Conservation (phyloP, 495 filamentous ascomycete genomes). For the Aspergillus ostianus region DNA sequence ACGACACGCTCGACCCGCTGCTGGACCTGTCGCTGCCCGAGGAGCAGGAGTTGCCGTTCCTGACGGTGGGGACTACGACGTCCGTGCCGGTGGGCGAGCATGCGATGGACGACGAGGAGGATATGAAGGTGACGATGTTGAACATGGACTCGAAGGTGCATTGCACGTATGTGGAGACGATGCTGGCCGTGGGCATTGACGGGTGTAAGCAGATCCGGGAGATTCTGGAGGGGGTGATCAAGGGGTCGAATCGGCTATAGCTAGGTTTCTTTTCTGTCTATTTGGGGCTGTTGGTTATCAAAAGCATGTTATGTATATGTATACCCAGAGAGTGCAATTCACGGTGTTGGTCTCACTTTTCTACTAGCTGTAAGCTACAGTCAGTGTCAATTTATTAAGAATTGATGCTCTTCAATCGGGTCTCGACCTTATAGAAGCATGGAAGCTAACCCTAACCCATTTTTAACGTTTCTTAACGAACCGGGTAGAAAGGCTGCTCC, state of each 20-base stretch:
- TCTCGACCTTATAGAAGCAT: too few species aligned
- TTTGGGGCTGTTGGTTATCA: conserved; percentile 7
- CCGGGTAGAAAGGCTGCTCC: too few species aligned
- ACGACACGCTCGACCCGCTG: conserved; percentile 78
- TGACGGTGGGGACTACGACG: conserved; percentile 82
- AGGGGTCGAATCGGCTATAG: conserved; percentile 29
- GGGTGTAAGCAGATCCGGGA: conserved; percentile 84
- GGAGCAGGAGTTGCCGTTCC: conserved; percentile 83
- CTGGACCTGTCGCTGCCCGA: conserved; percentile 84
- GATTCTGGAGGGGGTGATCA: conserved; percentile 62
- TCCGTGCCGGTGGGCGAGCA: conserved; percentile 38
- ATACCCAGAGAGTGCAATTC: conserved; percentile 17
- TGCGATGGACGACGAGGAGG: conserved; percentile 37
- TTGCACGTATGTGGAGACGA: conserved; percentile 75
- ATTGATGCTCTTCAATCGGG: too few species aligned
- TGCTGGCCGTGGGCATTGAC: conserved; percentile 88
- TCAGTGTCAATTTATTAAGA: too few species aligned
- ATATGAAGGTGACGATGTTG: conserved; percentile 73
- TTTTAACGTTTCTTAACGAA: too few species aligned
- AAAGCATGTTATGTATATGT: conserved; percentile 15
- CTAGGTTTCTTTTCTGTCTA: conserved; percentile 6
- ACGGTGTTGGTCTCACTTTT: conserved; percentile 17
- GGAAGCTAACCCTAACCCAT: too few species aligned
- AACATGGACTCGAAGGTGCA: conserved; percentile 83
- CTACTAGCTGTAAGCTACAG: too few species aligned